A percentile compares a stretch with the other conserved stretches of the same genome.
Evolutionary conservation across 257 asterid genomes (phyloP).

Genomic region (Solanum neorickii): DNA sequence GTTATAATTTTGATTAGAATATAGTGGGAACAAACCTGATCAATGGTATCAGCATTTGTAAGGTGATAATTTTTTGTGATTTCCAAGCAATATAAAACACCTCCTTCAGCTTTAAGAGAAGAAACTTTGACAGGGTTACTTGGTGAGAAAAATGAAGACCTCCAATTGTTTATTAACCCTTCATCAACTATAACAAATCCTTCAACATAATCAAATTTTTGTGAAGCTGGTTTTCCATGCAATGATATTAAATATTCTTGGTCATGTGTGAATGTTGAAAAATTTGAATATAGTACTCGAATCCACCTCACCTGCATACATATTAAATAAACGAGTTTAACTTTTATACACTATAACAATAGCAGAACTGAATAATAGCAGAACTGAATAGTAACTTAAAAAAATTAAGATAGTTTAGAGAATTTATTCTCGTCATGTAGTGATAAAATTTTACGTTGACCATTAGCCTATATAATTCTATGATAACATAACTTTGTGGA

Average conservation of each 20-base stretch:
- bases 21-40: constrained; percentile 26
- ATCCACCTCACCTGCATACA: constrained; percentile 67
- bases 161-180: constrained; percentile 71
- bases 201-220: constrained; percentile 62
- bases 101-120: constrained; percentile 37
- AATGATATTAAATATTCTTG: constrained; percentile 62
- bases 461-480: neutral
- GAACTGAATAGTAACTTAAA: neutral
- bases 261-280: constrained; percentile 52
- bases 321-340: neutral
- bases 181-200: constrained; percentile 74
- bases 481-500: neutral
- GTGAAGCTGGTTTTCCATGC: constrained; percentile 23
- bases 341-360: neutral
- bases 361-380: too few species aligned
- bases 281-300: constrained; percentile 56
- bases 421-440: neutral
- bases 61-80: constrained; percentile 49
- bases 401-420: neutral
- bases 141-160: constrained; percentile 72
- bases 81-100: constrained; percentile 64
- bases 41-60: constrained; percentile 21
- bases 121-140: constrained; percentile 59
- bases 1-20: neutral
- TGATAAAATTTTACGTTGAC: neutral